Base-by-base conservation (phyloP, 1,284 basidiomycete genomes). In the Austroboletus niveus region DNA sequence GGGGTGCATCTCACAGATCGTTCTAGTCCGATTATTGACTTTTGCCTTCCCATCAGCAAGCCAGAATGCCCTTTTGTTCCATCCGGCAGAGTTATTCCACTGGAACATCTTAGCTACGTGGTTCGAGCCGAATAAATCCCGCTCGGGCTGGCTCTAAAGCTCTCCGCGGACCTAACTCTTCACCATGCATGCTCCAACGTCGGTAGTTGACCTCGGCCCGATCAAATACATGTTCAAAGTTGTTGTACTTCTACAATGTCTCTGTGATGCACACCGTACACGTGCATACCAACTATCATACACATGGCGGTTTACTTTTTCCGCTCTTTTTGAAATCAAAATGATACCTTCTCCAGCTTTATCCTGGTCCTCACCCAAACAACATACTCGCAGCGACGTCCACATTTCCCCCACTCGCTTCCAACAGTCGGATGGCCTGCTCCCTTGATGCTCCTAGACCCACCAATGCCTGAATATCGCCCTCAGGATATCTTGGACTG, bases 381-480 rank as follows among this genome's bases (percentile, higher is more conserved):
- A 97, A 70, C 69, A 96, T 73, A 34, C 91, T 92, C 5, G 92
- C 94, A 4, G 95, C 94, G 17, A 90, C 75, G 55, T 98, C 93
- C 7, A 94, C 75, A 63, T 96, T 93, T 1, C 95, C 95, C 2
- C 82, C 84, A 2, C 91, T 80, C 6, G 91, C 89, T 20, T 89
- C 81, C 49, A 98, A 73, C 22, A 87, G 77, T 48, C 79, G 80
- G 14, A 92, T 81, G 0, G 95, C 95, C 30, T 87, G 73, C 45
- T 90, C 85, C 51, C 86, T 75, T 15, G 82, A 74, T 3, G 82
- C 90, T 2, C 95, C 95, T 1, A 96, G 74, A 31, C 77, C 79
- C 69, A 92, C 80, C 10, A 98, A 65, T 10, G 76, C 72, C 27
- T 69, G 61, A 48, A 92, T 80, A 11, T 69, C 66, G 22, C 65